Evolutionary conservation across 2,329 filamentous ascomycete genomes (phyloP), one percentile per base, ranked within the genome.

Genomic region (Didymella pinodella): DNA sequence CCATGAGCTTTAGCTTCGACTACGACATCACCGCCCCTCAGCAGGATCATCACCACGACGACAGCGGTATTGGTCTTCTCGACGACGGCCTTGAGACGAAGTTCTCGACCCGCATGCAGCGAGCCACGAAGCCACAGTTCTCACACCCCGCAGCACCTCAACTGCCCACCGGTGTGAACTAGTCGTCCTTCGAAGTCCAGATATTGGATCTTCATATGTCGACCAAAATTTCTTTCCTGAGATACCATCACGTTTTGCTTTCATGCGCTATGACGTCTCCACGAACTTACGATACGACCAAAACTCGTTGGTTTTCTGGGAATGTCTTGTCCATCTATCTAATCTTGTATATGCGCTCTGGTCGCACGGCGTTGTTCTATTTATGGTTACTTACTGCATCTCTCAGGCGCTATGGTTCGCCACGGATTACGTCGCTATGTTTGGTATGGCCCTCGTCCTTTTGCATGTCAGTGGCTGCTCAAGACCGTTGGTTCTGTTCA

Each of bases 31-130:
- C 65, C 25, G 65, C 67, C 10, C 67, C 71, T 2, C 73, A 75
- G 50, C 67, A 72, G 55, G 74, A 77, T 36, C 61, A 59, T 16
- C 71, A 64, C 50, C 72, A 71, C 49, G 73, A 76, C 48, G 75
- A 77, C 52, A 75, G 73, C 58, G 73, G 72, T 18, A 75, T 76
- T 32, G 70, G 67, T 48, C 68, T 74, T 18, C 65, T 75, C 6
- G 73, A 76, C 34, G 74, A 77, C 31, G 65, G 68, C n/a, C 70
- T 75, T 34, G 74, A 76, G 20, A 67, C 72, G 14, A 76, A 75
- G 46, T 75, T 75, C 49, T 65, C 68, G 26, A 59, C 65, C 11
- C 64, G 62, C 26, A 64, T 72, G 62, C 64, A 65, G 38, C 65
- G 64, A 38, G 53, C 58, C 6, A 58, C 65, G 41, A 69, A 69